Evolutionary conservation across 305 asterid genomes (phyloP).

Genomic region (Fraxinus floribunda): DNA sequence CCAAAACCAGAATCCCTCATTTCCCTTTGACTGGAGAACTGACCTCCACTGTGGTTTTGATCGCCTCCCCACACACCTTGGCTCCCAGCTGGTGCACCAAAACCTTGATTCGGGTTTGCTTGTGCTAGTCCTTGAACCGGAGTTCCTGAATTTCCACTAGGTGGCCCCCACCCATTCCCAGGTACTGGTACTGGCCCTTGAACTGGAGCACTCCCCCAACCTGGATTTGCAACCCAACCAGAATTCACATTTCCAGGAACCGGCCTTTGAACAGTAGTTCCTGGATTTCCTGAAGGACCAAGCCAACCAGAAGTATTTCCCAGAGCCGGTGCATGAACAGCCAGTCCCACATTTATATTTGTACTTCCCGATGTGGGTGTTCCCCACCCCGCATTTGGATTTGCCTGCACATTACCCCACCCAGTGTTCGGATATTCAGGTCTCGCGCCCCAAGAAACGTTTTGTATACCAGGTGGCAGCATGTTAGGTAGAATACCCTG

Average conservation of each 20-base stretch:
- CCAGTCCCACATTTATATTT: slow-evolving; percentile 39
- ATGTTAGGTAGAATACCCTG: slow-evolving; percentile 60
- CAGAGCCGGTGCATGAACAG: slow-evolving; percentile 32
- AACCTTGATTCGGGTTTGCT: slow-evolving; percentile 58
- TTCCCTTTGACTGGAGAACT: slow-evolving; percentile 38
- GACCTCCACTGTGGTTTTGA: slow-evolving; percentile 46
- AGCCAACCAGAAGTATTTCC: slow-evolving; percentile 44
- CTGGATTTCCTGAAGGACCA: slow-evolving; percentile 36
- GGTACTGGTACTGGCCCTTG: slow-evolving; percentile 45
- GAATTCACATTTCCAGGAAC: slow-evolving; percentile 42
- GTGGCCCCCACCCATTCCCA: slow-evolving; percentile 55
- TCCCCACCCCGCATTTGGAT: slow-evolving; percentile 45
- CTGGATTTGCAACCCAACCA: slow-evolving; percentile 26
- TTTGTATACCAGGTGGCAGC: slow-evolving; percentile 52
- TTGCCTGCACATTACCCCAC: slow-evolving; percentile 57
- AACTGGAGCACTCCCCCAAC: slow-evolving; percentile 56
- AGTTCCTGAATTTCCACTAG: slow-evolving; percentile 42
- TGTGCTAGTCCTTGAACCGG: slow-evolving; percentile 42
- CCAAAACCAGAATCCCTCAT: slow-evolving; percentile 31
- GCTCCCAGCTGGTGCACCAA: slow-evolving; percentile 44
- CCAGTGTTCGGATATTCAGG: slow-evolving; percentile 53
- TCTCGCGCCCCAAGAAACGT: slow-evolving; percentile 44
- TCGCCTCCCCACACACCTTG: slow-evolving; percentile 54
- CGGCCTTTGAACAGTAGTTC: slow-evolving; percentile 33
- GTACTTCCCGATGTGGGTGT: slow-evolving; percentile 29